Evolutionary conservation across 768 basidiomycete species (phyloP).

Genomic region (Tremella mesenterica): DNA sequence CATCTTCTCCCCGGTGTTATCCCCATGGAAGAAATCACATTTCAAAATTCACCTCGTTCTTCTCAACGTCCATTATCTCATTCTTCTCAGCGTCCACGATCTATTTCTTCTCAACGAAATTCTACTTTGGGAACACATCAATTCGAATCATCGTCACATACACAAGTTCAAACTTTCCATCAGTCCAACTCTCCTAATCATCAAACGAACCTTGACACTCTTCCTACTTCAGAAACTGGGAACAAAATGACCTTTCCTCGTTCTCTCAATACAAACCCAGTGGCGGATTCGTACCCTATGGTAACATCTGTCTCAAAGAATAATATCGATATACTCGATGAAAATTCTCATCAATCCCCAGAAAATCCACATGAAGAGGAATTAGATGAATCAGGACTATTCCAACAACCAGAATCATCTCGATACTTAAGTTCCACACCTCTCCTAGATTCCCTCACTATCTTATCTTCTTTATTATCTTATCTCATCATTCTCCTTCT

Average conservation of each 20-base stretch:
- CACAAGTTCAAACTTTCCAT: background rate
- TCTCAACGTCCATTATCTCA: no score
- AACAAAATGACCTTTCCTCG: background rate
- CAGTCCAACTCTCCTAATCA: no score
- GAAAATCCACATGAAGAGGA: background rate
- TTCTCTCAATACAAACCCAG: background rate
- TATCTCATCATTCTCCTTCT: constrained; percentile 69
- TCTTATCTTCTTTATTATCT: constrained; percentile 54
- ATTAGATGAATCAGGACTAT: background rate
- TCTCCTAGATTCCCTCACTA: constrained; percentile 51
- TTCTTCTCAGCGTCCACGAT: background rate
- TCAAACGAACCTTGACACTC: background rate
- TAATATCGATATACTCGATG: background rate
- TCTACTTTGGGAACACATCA: background rate
- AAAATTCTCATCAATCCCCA: no score
- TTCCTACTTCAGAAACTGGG: background rate
- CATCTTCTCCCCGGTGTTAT: background rate
- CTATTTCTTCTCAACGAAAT: background rate
- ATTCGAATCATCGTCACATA: background rate
- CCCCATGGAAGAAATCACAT: background rate
- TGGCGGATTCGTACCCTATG: background rate
- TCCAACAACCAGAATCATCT: no score
- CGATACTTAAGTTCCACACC: constrained; percentile 15
- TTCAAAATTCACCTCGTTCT: no score
- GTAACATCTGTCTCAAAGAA: no score